Base-by-base conservation (phyloP, 1,139 yeast genomes). In the Saccharomyces hybrid region DNA sequence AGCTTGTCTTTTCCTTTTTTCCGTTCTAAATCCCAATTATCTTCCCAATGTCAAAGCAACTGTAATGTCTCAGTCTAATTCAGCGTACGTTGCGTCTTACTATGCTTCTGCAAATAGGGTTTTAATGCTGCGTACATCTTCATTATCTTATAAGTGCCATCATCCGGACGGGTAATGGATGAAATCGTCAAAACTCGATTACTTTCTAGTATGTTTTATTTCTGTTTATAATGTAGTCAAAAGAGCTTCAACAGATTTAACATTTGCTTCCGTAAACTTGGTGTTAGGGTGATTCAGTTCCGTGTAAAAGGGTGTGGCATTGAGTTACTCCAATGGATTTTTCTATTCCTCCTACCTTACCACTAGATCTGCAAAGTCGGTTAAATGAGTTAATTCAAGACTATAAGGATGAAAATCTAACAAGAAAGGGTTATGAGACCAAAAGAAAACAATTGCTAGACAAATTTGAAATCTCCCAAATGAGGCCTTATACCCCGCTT, bases 341-440 rank as follows among this genome's bases (percentile, higher is more conserved):
- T 25, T 58, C 67, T 11, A 62, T 68, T 14, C 70, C 72, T 13
- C 60, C 64, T 7, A 55, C 61, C 16, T 53, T 68, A 29, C 70
- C 71, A 16, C 31, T 56, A 2, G 59, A 53, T 3, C 51, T 64
- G 2, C 68, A 64, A 48, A 55, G 57, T 25, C 64, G 73, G 60
- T 71, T 83, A 13, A 63, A 69, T 23, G 76, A 74, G 53, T 72
- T 83, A 27, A 74, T 73, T 28, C 66, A 70, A 23, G 88, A 83
- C 59, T 79, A 73, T 59, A 70, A 78, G 60, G 88, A 84, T 48
- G 90, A 88, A 1, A 83, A 82, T 56, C 72, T 85, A 55, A 84
- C 90, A 0, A 82, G 78, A 52, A 85, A 84, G 65, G 90, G 91
- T 1, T 84, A 82, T 63, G 71, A 74, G 47, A 83, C 80, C 60